Evolutionary conservation across 2,329 filamentous ascomycete species (phyloP).

Genomic region (Aspergillus viridinutans): DNA sequence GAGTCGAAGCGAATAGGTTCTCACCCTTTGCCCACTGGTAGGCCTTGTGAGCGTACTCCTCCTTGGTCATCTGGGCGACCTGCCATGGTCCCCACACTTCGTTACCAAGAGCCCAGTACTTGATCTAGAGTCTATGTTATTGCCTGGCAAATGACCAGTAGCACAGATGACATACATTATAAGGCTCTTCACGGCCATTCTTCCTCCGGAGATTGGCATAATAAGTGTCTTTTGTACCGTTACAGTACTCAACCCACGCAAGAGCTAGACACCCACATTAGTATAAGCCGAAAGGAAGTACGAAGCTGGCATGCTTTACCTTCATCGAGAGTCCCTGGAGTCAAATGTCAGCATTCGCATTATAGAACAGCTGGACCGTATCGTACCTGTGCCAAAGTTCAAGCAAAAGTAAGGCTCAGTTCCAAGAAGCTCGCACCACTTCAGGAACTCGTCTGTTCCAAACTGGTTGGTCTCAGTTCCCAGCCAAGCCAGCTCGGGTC

Average conservation of each 20-base stretch:
- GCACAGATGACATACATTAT: slow-evolving; percentile 48
- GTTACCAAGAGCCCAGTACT: slow-evolving; percentile 84
- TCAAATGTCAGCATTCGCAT: slow-evolving; percentile 2
- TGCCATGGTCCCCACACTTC: slow-evolving; percentile 61
- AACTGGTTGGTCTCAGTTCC: slow-evolving; percentile 74
- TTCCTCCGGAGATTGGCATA: slow-evolving; percentile 75
- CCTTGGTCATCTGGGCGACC: slow-evolving; percentile 56
- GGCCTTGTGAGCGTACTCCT: slow-evolving; percentile 56
- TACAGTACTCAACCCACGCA: slow-evolving; percentile 84
- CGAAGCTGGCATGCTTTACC: slow-evolving; percentile 28
- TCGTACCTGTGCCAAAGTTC: slow-evolving; percentile 72
- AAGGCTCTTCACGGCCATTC: slow-evolving; percentile 72
- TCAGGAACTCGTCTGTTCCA: slow-evolving; percentile 81
- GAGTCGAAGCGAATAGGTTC: neutral
- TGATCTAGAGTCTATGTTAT: slow-evolving; percentile 45
- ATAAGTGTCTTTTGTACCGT: slow-evolving; percentile 70
- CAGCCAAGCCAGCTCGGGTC: slow-evolving; percentile 75
- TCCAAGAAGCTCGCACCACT: slow-evolving; percentile 68
- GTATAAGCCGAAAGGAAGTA: neutral
- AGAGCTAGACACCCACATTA: slow-evolving; percentile 44
- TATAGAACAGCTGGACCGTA: slow-evolving; percentile 16
- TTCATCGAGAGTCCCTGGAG: slow-evolving; percentile 46
- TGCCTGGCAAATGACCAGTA: neutral
- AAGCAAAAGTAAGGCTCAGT: slow-evolving; percentile 76
- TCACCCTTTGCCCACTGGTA: slow-evolving; percentile 56